These are phyloP conservation scores for Apiotrichum akiyoshidainum DNA, from an alignment of 1,284 basidiomycete species.

Conservation along the genomic window DNA sequence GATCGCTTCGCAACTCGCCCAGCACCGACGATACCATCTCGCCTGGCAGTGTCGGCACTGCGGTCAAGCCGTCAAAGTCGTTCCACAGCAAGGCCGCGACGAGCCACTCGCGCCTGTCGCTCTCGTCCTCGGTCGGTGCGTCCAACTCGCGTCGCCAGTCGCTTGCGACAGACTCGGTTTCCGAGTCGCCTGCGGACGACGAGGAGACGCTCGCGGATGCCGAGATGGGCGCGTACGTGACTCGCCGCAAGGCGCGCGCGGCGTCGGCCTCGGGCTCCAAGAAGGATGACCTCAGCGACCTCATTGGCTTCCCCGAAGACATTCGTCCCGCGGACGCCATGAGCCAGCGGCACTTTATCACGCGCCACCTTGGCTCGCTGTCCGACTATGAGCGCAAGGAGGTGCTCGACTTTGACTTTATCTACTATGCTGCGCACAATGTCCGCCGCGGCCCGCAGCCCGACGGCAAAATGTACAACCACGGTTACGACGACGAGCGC, in stretches of 20 bases:
- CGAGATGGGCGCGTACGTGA: conserved; percentile 94
- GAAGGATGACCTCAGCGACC: conserved; percentile 80
- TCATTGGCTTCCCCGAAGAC: conserved; percentile 90
- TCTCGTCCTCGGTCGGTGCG: conserved; percentile 42
- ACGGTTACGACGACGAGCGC: conserved; percentile 96
- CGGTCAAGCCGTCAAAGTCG: conserved; percentile 37
- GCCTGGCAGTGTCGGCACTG: conserved; percentile 16
- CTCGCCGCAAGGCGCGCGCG: conserved; percentile 79
- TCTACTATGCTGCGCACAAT: conserved; percentile 61
- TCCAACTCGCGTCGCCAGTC: conserved; percentile 29
- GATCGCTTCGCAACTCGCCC: conserved; percentile 18
- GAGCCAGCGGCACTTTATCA: conserved; percentile 59
- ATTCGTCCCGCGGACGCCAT: conserved; percentile 66
- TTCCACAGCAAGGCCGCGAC: conserved; percentile 38
- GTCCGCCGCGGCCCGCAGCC: conserved; percentile 31
- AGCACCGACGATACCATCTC: conserved; percentile 6
- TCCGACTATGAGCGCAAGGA: conserved; percentile 88
- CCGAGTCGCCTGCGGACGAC: conserved; percentile 68
- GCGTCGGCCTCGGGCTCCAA: conserved; percentile 61
- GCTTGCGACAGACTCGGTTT: conserved; percentile 46
- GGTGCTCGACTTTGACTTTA: conserved; percentile 77
- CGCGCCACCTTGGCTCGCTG: conserved; percentile 56
- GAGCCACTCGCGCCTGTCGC: conserved; percentile 28
- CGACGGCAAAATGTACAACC: conserved; percentile 81
- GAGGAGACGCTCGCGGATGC: conserved; percentile 89